Evolutionary conservation across 1,284 basidiomycete species (phyloP), one percentile per base, ranked within the genome.

Genomic region (Clitocybe nebularis): DNA sequence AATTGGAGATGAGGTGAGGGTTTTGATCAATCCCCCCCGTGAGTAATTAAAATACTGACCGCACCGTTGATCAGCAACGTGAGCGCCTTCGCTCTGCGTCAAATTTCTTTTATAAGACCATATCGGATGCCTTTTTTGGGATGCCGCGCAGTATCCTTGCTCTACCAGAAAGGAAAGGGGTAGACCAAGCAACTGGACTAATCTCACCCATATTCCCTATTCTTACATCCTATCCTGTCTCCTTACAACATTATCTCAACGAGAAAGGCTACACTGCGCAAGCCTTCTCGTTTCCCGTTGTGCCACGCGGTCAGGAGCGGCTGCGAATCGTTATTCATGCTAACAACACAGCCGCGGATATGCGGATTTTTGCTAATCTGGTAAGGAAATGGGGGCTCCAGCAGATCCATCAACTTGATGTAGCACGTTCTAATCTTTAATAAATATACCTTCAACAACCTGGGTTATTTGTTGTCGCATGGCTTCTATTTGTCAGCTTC

Each of bases 141-240:
- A 38, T 44, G 5, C 34, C 49, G 29, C 17, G 19, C 17, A 33
- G 13, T 16, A 6, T 48, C 9, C 39, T 43, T 6, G 14, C 29
- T 6, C 22, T 47, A 9, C 43, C 14, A 11, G 26, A 38, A 8
- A 14, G 20, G 14, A 17, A 17, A 16, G 20, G 21, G 5, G 13
- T 28, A 11, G 36, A 28, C 20, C 19, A 39, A 14, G 14, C 23
- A 21, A 23, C 21, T 13, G 21, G 25, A 10, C 30, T 41, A 3
- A 23, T 35, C 29, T 51, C 53, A 2, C 77, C 78, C 0, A 81
- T 82, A 46, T 58, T 77, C 11, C 76, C 77, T 0, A 59, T 81
- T 22, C 56, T 78, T 23, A 74, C 73, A 0, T 53, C 64, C 0
- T 52, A 62, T 0, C 73, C 77, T 0, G 66, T 60, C 11, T 54